Evolutionary conservation across 768 basidiomycete genomes (phyloP).

Genomic region (Floccularia luteovirens): DNA sequence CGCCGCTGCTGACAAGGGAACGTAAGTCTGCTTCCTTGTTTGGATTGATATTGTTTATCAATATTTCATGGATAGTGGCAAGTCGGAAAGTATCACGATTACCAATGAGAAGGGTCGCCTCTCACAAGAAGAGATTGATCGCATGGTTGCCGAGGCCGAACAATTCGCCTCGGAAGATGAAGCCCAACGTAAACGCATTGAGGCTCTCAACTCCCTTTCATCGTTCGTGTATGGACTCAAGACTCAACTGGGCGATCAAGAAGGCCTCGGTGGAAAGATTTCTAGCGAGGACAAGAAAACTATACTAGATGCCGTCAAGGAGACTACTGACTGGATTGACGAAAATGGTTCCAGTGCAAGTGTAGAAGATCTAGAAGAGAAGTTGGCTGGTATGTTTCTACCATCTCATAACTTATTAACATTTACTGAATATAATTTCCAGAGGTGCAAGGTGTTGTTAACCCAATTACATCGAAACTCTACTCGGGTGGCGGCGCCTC

Average conservation of each 20-base stretch:
- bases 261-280: conserved; percentile 70
- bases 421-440: conserved; percentile 6
- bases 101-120: conserved; percentile 66
- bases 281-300: conserved; percentile 47
- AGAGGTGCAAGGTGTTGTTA: conserved; percentile 15
- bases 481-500: conserved; percentile 24
- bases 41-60: background rate
- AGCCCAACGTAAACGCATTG: conserved; percentile 48
- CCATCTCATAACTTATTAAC: background rate
- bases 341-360: conserved; percentile 52
- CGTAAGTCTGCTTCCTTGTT: conserved; percentile 47
- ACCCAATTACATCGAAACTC: conserved; percentile 17
- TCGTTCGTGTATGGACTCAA: conserved; percentile 61
- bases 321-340: conserved; percentile 73
- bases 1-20: conserved; percentile 76
- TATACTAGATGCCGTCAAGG: conserved; percentile 58
- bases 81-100: conserved; percentile 73
- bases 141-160: conserved; percentile 49
- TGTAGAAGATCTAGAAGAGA: conserved; percentile 76
- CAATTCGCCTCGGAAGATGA: conserved; percentile 25
- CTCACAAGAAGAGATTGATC: conserved; percentile 45
- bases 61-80: conserved; percentile 37
- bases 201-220: conserved; percentile 53
- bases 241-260: conserved; percentile 60
- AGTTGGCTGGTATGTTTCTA: conserved; percentile 34